phyloP scores from a whole-genome alignment of 2,329 filamentous ascomycete genomes.

The Anthostomella pinea region DNA sequence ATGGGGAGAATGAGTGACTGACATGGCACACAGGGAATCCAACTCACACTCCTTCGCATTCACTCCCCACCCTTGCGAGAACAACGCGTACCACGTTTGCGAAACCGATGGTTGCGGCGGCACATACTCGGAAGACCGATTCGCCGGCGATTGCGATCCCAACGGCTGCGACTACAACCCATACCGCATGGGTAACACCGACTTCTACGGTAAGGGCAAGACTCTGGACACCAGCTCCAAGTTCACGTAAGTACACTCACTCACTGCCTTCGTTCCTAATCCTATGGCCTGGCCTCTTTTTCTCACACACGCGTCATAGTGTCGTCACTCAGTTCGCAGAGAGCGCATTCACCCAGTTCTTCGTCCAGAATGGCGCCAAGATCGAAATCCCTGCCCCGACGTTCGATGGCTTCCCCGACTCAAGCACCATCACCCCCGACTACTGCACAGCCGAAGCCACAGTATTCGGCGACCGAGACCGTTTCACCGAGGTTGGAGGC shows the following conservation, averaged over 20 bases:
- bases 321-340: conserved; percentile 57
- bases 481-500: conserved; percentile 53
- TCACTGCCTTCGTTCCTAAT: not conserved
- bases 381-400: conserved; percentile 37
- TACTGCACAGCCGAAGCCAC: conserved; percentile 55
- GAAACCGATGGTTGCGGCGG: conserved; percentile 45
- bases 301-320: conserved; percentile 8
- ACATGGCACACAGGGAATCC: conserved; percentile 40
- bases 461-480: conserved; percentile 49
- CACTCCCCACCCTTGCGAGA: conserved; percentile 60
- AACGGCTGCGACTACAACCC: conserved; percentile 66
- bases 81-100: conserved; percentile 47
- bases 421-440: conserved; percentile 44
- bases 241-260: conserved; percentile 42
- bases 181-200: conserved; percentile 59
- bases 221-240: conserved; percentile 55
- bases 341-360: conserved; percentile 52
- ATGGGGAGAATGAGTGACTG: conserved; percentile 3
- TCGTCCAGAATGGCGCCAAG: conserved; percentile 57
- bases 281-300: not conserved
- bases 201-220: conserved; percentile 58
- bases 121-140: conserved; percentile 48
- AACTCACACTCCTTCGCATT: conserved; percentile 59
- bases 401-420: conserved; percentile 26
- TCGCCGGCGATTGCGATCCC: conserved; percentile 59